Evolutionary conservation across 2,329 filamentous ascomycete genomes (phyloP).

Genomic region (Botrytis galanthina): DNA sequence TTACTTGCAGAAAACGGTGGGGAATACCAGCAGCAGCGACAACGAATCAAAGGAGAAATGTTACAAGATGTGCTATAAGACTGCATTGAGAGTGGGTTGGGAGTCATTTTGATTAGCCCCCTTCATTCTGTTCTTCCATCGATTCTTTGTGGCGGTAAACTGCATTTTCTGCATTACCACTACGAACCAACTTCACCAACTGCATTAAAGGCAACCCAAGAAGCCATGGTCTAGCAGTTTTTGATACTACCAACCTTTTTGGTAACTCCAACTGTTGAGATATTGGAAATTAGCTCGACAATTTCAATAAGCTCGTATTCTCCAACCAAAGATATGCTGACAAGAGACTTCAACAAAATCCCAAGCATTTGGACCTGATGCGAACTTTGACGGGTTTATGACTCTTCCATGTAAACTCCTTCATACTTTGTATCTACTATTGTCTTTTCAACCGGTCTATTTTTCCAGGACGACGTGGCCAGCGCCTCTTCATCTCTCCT

Average conservation of each 20-base stretch:
- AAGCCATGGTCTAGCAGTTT: neutral
- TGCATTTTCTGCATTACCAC: neutral
- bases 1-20: neutral
- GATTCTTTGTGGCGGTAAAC: neutral
- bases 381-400: neutral
- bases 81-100: neutral
- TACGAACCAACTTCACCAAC: neutral
- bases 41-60: neutral
- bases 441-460: neutral
- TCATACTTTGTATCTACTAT: neutral
- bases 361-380: neutral
- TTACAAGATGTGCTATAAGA: neutral
- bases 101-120: neutral
- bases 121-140: neutral
- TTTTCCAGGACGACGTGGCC: constrained; percentile 9
- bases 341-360: neutral
- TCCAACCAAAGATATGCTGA: constrained; percentile 13
- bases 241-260: neutral
- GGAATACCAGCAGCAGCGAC: neutral
- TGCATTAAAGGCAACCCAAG: constrained; percentile 1
- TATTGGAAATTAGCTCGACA: neutral
- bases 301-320: neutral
- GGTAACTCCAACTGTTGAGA: constrained; percentile 4
- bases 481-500: constrained; percentile 15
- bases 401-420: neutral